These are phyloP conservation scores for Candida mattraensis DNA, from an alignment of 805 yeast species.

Conservation along the genomic window DNA sequence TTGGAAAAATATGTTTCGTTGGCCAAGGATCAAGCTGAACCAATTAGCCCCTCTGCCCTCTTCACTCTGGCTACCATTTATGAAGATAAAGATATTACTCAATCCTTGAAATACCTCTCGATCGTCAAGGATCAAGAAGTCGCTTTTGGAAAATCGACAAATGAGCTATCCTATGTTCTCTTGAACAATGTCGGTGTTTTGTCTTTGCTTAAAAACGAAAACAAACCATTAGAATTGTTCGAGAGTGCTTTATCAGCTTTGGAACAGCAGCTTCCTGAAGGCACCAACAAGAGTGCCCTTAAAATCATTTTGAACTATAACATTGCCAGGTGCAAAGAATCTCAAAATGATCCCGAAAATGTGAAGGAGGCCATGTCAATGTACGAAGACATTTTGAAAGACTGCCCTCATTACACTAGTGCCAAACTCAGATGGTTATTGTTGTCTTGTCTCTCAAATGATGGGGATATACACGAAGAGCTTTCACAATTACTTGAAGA, in stretches of 20 bases:
- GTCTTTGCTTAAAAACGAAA: conserved; percentile 53
- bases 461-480: conserved; percentile 51
- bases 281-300: conserved; percentile 24
- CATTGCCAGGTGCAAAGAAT: conserved; percentile 64
- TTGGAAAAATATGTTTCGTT: conserved; percentile 72
- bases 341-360: conserved; percentile 30
- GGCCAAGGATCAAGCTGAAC: conserved; percentile 57
- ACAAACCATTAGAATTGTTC: conserved; percentile 56
- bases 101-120: conserved; percentile 59
- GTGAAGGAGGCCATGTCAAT: conserved; percentile 32
- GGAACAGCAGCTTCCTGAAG: conserved; percentile 23
- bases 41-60: conserved; percentile 61
- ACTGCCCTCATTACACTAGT: conserved; percentile 68
- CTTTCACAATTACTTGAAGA: conserved; percentile 53
- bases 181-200: conserved; percentile 85
- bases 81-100: conserved; percentile 65
- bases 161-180: conserved; percentile 56
- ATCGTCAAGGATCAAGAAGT: conserved; percentile 48
- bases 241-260: conserved; percentile 40
- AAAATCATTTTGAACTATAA: conserved; percentile 61
- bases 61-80: conserved; percentile 67
- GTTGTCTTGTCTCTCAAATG: conserved; percentile 52
- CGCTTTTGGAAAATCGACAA: conserved; percentile 35
- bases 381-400: conserved; percentile 57
- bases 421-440: conserved; percentile 74